Evolutionary conservation across 2,329 filamentous ascomycete genomes (phyloP), one percentile per base, ranked within the genome.

Genomic region (Lecanoromycetidae sp.): DNA sequence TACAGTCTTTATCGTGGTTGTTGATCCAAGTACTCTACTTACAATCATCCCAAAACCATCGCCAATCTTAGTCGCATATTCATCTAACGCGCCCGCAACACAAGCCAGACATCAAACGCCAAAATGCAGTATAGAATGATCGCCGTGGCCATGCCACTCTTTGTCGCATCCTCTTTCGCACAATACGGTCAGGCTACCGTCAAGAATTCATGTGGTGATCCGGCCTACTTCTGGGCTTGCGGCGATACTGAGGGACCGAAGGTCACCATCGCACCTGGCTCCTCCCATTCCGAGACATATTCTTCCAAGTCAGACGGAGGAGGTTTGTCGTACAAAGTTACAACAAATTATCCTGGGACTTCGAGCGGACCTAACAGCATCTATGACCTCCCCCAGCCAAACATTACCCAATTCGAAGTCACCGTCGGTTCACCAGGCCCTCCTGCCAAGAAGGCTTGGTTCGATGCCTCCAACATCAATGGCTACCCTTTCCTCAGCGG

Each of bases 381-480:
- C 10, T 49, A 36, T 22, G 47, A 43, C 26, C 35, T 17, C 19
- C 47, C 47, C n/a, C 43, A 46, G 13, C 44, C 35, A 20, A 26
- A 32, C 8, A 38, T 46, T 15, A 51, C 49, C 6, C 49, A 51
- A 27, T 51, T 48, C 29, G 49, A 51, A 26, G 39, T 44, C 36
- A 51, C 49, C 13, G 44, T 47, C 5, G 44, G 37, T 15, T 34
- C 36, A 26, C 36, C 44, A 27, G 44, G 40, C 13, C 40, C 40
- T 20, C 41, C 47, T 32, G 17, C 47, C 12, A 27, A 48, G 15
- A 73, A 78, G 17, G 80, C 79, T 26, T 76, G 70, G 59, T 69
- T 72, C 53, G 84, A 63, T 39, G 82, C 48, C 19, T 51, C 49
- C 22, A 51, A 51, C 19, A 46, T 51, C 6, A 48, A 51, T 15